Conservation (phyloP, 148 eudicot species). For the Drosera capensis region DNA sequence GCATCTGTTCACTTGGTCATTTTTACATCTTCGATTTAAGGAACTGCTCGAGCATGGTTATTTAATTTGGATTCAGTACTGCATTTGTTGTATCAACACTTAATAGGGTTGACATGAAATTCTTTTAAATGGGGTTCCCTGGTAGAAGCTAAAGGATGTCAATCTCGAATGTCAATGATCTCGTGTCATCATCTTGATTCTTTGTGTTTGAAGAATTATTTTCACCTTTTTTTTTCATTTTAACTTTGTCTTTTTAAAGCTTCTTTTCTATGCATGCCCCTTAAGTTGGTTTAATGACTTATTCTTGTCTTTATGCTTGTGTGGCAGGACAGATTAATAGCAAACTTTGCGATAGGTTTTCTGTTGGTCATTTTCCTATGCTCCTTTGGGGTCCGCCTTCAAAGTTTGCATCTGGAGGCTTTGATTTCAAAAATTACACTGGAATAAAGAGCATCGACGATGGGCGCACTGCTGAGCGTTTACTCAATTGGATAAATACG, state of each 20-base stretch:
- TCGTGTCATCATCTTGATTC: no score
- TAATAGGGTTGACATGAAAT: no score
- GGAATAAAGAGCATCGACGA: slow-evolving; percentile 45
- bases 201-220: no score
- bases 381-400: slow-evolving; percentile 74
- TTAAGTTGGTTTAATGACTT: slow-evolving; percentile 22
- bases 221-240: background rate
- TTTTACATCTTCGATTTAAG: no score
- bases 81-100: no score
- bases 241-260: no score
- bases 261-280: slow-evolving; percentile 1
- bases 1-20: no score
- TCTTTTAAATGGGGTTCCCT: no score
- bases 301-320: slow-evolving; percentile 23
- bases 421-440: slow-evolving; percentile 47
- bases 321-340: slow-evolving; percentile 91
- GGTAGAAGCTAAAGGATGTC: no score
- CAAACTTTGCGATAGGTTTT: slow-evolving; percentile 82
- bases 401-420: slow-evolving; percentile 40
- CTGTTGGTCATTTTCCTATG: slow-evolving; percentile 64
- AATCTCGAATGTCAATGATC: no score
- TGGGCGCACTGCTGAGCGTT: slow-evolving; percentile 62
- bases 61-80: no score
- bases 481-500: slow-evolving; percentile 82
- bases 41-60: no score